Evolutionary conservation across 305 asterid species (phyloP).

Genomic region (Fraxinus baroniana): DNA sequence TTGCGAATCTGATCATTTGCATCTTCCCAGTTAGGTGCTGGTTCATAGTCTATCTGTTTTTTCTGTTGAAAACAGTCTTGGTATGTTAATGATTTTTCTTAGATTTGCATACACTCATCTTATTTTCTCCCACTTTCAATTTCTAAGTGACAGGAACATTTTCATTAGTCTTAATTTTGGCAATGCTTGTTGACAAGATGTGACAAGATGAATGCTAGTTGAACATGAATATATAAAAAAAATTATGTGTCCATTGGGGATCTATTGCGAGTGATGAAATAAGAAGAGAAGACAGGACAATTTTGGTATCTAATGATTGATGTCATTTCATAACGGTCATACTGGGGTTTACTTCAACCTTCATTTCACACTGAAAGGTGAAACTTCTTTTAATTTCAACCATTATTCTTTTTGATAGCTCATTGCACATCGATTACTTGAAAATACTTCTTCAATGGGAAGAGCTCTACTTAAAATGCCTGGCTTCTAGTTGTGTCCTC

Average conservation of each 20-base stretch:
- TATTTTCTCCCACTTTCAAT: neutral
- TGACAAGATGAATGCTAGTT: neutral
- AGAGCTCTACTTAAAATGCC: neutral
- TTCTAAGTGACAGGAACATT: neutral
- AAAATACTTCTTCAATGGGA: neutral
- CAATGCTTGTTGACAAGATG: neutral
- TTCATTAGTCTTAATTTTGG: neutral
- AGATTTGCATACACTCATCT: neutral
- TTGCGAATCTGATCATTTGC: neutral
- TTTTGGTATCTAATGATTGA: neutral
- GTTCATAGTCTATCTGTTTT: neutral
- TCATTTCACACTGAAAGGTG: neutral
- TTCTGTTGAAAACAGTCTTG: neutral
- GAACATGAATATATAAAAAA: neutral
- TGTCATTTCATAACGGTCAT: neutral
- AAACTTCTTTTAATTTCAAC: neutral
- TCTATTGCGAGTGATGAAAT: neutral
- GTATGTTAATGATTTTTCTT: neutral
- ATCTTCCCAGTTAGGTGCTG: neutral
- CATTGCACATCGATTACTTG: constrained; percentile 1
- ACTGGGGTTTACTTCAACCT: neutral
- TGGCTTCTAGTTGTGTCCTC: neutral
- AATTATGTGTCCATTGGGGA: neutral
- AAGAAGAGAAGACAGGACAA: neutral
- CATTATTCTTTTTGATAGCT: neutral